Conservation (phyloP, 192 early-diverging fungal species). For the Cladochytrium replicatum region DNA sequence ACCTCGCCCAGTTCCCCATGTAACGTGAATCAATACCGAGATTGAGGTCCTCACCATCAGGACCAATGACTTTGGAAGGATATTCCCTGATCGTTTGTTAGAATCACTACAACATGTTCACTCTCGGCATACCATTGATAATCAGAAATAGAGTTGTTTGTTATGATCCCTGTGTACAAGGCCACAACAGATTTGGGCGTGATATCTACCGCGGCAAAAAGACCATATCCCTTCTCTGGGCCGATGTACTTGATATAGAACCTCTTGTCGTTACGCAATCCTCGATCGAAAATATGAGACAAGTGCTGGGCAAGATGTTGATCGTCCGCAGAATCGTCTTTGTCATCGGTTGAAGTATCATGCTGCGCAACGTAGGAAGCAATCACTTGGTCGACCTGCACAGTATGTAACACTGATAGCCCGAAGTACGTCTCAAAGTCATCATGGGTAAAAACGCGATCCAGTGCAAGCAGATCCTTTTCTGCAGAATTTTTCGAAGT, state of each 20-base stretch:
- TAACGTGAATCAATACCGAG: constrained; percentile 9
- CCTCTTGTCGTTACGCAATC: constrained; percentile 11
- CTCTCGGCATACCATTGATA: constrained; percentile 16
- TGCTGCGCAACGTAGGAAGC: constrained; percentile 7
- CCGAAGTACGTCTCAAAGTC: constrained; percentile 12
- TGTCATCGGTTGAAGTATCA: constrained; percentile 7
- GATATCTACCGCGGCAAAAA: constrained; percentile 9
- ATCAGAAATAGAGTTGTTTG: constrained; percentile 5
- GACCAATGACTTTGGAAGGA: constrained; percentile 2
- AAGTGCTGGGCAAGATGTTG: constrained; percentile 6
- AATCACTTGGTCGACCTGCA: constrained; percentile 3
- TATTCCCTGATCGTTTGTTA: too few relatives aligned
- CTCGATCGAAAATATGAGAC: constrained; percentile 5
- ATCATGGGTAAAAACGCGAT: background rate
- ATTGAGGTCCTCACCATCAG: constrained; percentile 1
- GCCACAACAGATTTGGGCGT: background rate
- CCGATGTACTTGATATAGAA: constrained; percentile 15
- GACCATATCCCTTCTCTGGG: constrained; percentile 13
- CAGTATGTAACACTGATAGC: background rate
- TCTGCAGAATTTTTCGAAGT: too few relatives aligned
- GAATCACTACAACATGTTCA: too few relatives aligned
- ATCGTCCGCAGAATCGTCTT: background rate
- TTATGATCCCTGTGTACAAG: constrained; percentile 11
- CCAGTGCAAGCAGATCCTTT: too few relatives aligned
- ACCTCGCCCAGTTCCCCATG: constrained; percentile 13